Conservation (phyloP, 2,329 filamentous ascomycete species). For the Scedosporium boydii region DNA sequence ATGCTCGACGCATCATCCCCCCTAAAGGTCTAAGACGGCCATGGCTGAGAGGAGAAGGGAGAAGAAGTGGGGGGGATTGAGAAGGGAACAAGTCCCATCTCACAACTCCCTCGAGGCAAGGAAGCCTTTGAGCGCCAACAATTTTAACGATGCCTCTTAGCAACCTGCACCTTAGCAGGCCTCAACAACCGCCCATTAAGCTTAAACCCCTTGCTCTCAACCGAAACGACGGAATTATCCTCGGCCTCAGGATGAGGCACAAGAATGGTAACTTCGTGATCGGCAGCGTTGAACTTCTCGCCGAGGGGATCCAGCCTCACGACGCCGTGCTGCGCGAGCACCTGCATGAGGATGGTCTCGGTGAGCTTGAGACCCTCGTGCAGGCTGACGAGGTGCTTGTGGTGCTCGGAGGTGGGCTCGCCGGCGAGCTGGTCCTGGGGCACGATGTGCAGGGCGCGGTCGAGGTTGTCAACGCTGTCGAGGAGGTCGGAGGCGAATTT, state of each 20-base stretch:
- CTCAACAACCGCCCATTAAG: slow-evolving; percentile 84
- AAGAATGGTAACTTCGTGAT: slow-evolving; percentile 96
- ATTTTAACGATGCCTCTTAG: slow-evolving; percentile 48
- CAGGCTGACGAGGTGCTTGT: slow-evolving; percentile 67
- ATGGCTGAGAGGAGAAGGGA: not conserved
- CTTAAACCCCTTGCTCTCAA: slow-evolving; percentile 92
- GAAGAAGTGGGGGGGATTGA: not conserved
- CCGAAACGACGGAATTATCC: slow-evolving; percentile 81
- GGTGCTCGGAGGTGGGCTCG: slow-evolving; percentile 37
- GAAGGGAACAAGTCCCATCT: not conserved
- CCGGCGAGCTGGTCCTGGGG: slow-evolving; percentile 60
- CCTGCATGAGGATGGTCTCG: slow-evolving; percentile 75
- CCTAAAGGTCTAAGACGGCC: not conserved
- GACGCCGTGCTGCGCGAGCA: slow-evolving; percentile 87
- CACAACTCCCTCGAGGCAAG: too few relatives aligned
- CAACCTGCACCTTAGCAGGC: slow-evolving; percentile 91
- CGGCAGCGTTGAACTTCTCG: slow-evolving; percentile 91
- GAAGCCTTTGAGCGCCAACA: too few relatives aligned
- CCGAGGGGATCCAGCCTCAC: slow-evolving; percentile 76
- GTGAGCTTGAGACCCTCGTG: slow-evolving; percentile 94
- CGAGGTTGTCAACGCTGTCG: slow-evolving; percentile 93
- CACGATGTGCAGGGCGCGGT: slow-evolving; percentile 78
- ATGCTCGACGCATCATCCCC: not conserved
- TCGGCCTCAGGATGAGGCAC: slow-evolving; percentile 79
- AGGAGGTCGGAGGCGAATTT: slow-evolving; percentile 92